Base-by-base conservation (phyloP, 202 grass and related monocot species). In the Eragrostis tef region DNA sequence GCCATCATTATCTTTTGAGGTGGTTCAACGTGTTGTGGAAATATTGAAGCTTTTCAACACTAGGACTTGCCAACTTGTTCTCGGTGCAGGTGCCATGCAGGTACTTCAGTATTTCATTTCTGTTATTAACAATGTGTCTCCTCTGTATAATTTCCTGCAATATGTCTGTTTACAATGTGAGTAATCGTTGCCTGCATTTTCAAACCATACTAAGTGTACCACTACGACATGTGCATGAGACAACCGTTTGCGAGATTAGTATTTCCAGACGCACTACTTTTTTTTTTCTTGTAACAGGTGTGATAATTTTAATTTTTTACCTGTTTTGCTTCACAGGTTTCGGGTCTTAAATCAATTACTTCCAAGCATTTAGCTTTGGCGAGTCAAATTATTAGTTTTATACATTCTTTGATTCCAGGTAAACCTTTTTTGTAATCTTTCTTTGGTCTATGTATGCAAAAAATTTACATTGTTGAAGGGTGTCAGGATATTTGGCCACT, bases 51-150 rank as follows among this genome's bases (percentile, higher is more conserved):
- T 93, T 91, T 99, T 99, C 70, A 99, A 99, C 71, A 95, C 83
- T 54, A 88, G 93, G 78, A 93, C 96, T 27, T 99, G 96, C 85
- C 96, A 99, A 62, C 89, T 99, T 85, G 93, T 99, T 81, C 96
- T 99, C 71, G 96, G 96, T 39, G 96, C 96, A 58, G 96, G 96
- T 50, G 96, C 96, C 21, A 99, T 99, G 96, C 96, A 99, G 96
- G 96, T 99, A 91, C 31, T 64, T 14, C 31, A 64, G 75, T 63
- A 63, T 5, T 17, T 27, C 6, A 21, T 80, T 81, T 68, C 29
- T 59, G 13, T 67, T 60, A 49, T 66, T 87, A 76, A 31, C 49
- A 45, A 22, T 78, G 27, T 16, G 4, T 69, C 27, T 49, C 20
- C 6, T 51, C 47, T 77, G 11, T 50, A 24, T 79, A 29, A 41